A percentile compares a stretch with the other conserved stretches of the same genome.
These are phyloP conservation scores for Alternaria ethzedia DNA, from an alignment of 2,329 filamentous ascomycete species.

Conservation along the genomic window DNA sequence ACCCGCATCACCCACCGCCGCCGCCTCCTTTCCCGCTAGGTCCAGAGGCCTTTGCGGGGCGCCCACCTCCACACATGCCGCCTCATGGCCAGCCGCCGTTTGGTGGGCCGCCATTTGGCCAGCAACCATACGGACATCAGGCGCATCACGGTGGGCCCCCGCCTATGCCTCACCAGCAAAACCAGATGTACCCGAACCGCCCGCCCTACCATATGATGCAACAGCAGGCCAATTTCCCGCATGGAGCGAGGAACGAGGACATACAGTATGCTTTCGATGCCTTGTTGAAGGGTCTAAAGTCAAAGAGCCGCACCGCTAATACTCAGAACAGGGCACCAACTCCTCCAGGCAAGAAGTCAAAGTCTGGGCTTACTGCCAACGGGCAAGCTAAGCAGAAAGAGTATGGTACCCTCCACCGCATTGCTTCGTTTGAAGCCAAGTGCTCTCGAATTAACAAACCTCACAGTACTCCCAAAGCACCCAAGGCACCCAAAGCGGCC, in stretches of 20 bases:
- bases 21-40: constrained; percentile 7
- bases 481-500: constrained; percentile 6
- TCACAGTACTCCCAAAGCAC: constrained; percentile 13
- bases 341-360: constrained; percentile 21
- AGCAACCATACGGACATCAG: constrained; percentile 9
- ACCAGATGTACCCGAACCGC: constrained; percentile 18
- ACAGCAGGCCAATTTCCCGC: constrained; percentile 14
- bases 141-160: constrained; percentile 1
- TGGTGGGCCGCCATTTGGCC: constrained; percentile 1
- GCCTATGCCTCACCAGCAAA: constrained; percentile 7
- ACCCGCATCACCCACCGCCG: constrained; percentile 14
- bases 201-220: constrained; percentile 22
- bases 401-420: constrained; percentile 24
- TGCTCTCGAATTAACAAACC: constrained; percentile 31
- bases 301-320: constrained; percentile 22
- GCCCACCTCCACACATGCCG: constrained; percentile 5
- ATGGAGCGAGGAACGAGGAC: constrained; percentile 19
- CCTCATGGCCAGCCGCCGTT: constrained; percentile 5
- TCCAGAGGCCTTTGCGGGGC: constrained; percentile 4
- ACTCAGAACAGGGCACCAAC: constrained; percentile 20
- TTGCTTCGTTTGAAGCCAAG: background rate
- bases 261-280: constrained; percentile 29
- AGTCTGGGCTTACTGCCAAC: constrained; percentile 16
- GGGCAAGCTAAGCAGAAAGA: constrained; percentile 21
- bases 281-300: constrained; percentile 15